Percentiles rank a stretch among this genome's conserved stretches.
These are phyloP conservation scores for Geotrichum armillariae DNA, from an alignment of 1,139 yeast genomes.

Conservation along the genomic window DNA sequence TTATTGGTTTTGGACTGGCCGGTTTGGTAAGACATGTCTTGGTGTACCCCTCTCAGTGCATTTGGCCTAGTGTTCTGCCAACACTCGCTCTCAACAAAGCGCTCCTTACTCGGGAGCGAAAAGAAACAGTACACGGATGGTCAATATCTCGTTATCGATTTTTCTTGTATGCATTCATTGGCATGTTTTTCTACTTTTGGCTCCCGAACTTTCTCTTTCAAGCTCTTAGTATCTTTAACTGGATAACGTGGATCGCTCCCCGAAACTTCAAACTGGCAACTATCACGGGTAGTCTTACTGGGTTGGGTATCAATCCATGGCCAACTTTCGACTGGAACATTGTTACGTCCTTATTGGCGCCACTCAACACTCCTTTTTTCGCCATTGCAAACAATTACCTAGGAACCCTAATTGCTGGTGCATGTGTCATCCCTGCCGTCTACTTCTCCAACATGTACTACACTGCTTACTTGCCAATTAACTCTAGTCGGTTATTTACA, in stretches of 20 bases:
- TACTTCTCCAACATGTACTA: conserved; percentile 52
- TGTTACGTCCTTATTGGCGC: conserved; percentile 33
- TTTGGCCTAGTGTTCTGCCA: conserved; percentile 61
- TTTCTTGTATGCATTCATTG: conserved; percentile 44
- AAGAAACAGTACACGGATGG: conserved; percentile 54
- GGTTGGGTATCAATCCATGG: conserved; percentile 54
- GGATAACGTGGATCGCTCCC: conserved; percentile 67
- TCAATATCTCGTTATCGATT: conserved; percentile 46
- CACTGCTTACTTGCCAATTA: conserved; percentile 55
- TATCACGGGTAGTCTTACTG: conserved; percentile 53
- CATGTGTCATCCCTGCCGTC: conserved; percentile 44
- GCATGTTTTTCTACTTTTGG: conserved; percentile 56
- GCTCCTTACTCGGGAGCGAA: conserved; percentile 46
- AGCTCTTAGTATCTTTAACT: conserved; percentile 55
- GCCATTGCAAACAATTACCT: conserved; percentile 42
- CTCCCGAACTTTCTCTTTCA: conserved; percentile 53
- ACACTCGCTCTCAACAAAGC: conserved; percentile 57
- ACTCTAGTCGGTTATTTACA: conserved; percentile 47
- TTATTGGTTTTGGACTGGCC: conserved; percentile 63
- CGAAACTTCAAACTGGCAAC: conserved; percentile 52
- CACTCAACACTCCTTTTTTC: conserved; percentile 46
- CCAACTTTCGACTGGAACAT: conserved; percentile 52
- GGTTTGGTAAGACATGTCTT: conserved; percentile 58
- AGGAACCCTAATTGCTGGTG: conserved; percentile 48
- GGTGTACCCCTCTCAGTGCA: conserved; percentile 54